Evolutionary conservation across 768 basidiomycete genomes (phyloP), one percentile per base, ranked within the genome.

Genomic region (Pholiota conissans): DNA sequence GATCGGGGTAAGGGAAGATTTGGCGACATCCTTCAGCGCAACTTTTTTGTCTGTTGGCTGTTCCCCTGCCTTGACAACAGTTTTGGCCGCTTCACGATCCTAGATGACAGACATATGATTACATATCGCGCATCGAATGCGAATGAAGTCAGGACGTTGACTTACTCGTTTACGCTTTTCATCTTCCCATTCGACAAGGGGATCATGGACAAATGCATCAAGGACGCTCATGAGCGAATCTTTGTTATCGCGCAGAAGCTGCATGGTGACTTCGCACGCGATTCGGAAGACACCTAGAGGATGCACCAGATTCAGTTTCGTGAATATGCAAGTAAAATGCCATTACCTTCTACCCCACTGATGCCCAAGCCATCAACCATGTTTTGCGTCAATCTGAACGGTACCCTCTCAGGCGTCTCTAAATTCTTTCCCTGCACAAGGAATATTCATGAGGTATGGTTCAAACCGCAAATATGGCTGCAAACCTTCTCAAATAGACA

Each of bases 131-230:
- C n/a, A n/a, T n/a, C n/a, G n/a, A n/a, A 32, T 13, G 7, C 30
- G 30, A 32, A 6, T 6, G 30, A 13, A 32, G 30, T 24, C 22
- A 39, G 22, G 16, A 13, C 13, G 60, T n/a, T n/a, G n/a, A n/a
- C 77, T 24, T 59, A 87, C 84, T 69, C 84, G 73, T 66, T 84
- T 88, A 13, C 86, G 81, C 60, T 85, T 86, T 69, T 91, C 86
- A 40, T 93, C 88, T 59, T 93, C 90, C 93, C 95, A 98, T 71
- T 98, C 96, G 29, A 95, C 89, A 2, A 99, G 81, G 1, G 97
- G 97, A 70, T 99, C 97, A 64, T 98, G 96, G 28, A 95, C 85
- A 70, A 98, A 98, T 1, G 97, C 93, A 67, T 98, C 96, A 35
- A 99, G 82, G 0, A 98, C 93, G 69, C 87, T 95, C 89, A 95